Conservation (phyloP, 768 basidiomycete species). For the Phaeotremella skinneri region DNA sequence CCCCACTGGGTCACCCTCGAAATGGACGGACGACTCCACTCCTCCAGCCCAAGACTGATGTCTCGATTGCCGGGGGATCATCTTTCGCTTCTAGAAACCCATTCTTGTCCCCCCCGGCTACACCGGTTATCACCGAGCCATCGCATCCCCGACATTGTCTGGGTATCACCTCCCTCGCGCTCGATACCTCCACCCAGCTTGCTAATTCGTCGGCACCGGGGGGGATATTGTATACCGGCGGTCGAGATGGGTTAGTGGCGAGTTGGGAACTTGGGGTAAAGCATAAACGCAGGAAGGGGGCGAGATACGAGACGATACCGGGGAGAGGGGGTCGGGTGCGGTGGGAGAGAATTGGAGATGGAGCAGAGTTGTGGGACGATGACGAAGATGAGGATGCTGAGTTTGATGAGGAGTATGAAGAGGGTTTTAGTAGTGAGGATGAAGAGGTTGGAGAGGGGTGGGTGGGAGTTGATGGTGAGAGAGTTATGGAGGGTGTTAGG, state of each 20-base stretch:
- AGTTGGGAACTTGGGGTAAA: constrained; percentile 78
- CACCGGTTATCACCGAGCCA: constrained; percentile 11
- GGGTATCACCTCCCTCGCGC: constrained; percentile 78
- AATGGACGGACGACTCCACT: constrained; percentile 70
- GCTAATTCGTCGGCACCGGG: constrained; percentile 64
- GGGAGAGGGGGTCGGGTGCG: constrained; percentile 47
- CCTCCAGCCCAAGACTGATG: constrained; percentile 55
- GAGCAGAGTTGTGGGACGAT: constrained; percentile 78
- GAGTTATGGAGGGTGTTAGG: constrained; percentile 61
- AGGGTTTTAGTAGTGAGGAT: constrained; percentile 19
- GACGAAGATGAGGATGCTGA: constrained; percentile 63
- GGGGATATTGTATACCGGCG: constrained; percentile 86
- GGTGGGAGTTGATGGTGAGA: constrained; percentile 56
- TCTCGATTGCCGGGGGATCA: neutral
- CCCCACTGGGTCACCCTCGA: constrained; percentile 63
- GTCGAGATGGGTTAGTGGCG: constrained; percentile 81
- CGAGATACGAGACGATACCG: constrained; percentile 29
- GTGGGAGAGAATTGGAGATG: constrained; percentile 66
- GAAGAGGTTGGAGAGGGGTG: constrained; percentile 35
- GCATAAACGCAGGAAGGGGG: constrained; percentile 57
- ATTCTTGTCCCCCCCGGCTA: constrained; percentile 36
- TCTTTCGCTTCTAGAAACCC: constrained; percentile 32
- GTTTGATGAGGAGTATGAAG: constrained; percentile 38
- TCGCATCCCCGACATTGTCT: constrained; percentile 78
- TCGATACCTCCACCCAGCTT: constrained; percentile 78